A percentile compares a stretch with the other conserved stretches of the same genome.
Evolutionary conservation across 768 basidiomycete species (phyloP).

Genomic region (Neoboletus brunneissimus): DNA sequence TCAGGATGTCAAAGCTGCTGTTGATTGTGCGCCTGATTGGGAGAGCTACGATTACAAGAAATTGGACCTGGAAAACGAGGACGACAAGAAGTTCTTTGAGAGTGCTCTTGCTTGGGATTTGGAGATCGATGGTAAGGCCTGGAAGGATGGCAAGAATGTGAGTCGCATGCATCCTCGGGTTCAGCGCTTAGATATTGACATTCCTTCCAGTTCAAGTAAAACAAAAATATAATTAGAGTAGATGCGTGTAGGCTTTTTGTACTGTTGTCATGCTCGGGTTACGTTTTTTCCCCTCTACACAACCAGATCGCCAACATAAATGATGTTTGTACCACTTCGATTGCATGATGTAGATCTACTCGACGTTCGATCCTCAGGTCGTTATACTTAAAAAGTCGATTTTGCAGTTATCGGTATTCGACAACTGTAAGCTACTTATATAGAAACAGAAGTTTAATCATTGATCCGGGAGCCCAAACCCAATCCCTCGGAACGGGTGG

Average conservation of each 20-base stretch:
- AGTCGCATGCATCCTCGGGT: conserved; percentile 34
- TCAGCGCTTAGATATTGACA: background rate
- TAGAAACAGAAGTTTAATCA: background rate
- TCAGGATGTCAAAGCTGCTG: conserved; percentile 62
- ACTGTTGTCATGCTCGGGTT: conserved; percentile 3
- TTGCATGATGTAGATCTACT: background rate
- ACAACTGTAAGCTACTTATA: background rate
- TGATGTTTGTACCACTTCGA: background rate
- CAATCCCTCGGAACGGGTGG: background rate
- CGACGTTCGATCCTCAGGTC: background rate
- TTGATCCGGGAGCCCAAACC: background rate
- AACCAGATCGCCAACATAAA: background rate
- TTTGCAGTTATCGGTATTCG: background rate
- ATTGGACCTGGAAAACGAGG: conserved; percentile 69
- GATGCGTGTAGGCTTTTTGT: conserved; percentile 25
- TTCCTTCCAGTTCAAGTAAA: conserved; percentile 22
- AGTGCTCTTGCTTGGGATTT: conserved; percentile 93
- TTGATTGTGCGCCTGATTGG: conserved; percentile 85
- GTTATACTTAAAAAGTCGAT: too few relatives aligned
- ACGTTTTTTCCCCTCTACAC: background rate
- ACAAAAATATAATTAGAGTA: conserved; percentile 11
- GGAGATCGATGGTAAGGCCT: conserved; percentile 82
- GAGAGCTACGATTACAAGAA: conserved; percentile 82
- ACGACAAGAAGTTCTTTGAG: conserved; percentile 89
- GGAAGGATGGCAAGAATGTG: conserved; percentile 89